Base-by-base conservation (phyloP, 2,329 filamentous ascomycete genomes). In the Aspergillus latus region DNA sequence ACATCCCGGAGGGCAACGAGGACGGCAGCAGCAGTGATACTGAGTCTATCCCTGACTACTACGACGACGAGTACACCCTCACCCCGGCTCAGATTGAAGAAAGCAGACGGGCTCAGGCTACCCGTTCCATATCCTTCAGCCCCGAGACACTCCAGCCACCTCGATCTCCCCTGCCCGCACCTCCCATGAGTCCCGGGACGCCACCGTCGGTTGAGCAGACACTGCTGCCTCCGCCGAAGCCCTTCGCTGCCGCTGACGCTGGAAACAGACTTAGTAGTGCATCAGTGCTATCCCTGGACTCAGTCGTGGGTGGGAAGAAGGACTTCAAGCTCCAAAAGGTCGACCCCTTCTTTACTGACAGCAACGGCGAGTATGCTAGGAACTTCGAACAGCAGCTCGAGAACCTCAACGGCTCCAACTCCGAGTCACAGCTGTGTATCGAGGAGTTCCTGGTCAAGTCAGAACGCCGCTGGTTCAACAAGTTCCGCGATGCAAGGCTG, bases 311-410 rank as follows among this genome's bases (percentile, higher is more conserved):
- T 15, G 82, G 83, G 55, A 84, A 84, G 66, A 81, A 80, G 50
- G 80, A 86, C 63, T 85, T 81, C 65, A 81, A 83, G 59, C 78
- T 87, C n/a, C 85, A 88, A 66, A 84, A 87, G 56, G 83, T 88
- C 0, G 84, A 86, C 62, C 85, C 85, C 2, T 85, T 84, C 73
- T 88, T 88, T 72, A 87, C 82, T 4, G 86, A 88, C 65, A 80
- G 80, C 46, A 84, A 78, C 39, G 85, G 84, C 36, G 77, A 85
- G 59, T 88, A 84, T 68, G 84, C 82, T 60, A 76, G 76, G 57
- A 77, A 74, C 2, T 88, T 87, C 59, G 80, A 83, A 56, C 78
- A 80, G 68, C 82, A 78, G 64, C 77, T 88, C 1, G 79, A 83
- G 30, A 68, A 71, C 1, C 73, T 88, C 13, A 81, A 74, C 44